Evolutionary conservation across 176 grass and related monocot species (phyloP).

Genomic region (Bonia amplexicaulis): DNA sequence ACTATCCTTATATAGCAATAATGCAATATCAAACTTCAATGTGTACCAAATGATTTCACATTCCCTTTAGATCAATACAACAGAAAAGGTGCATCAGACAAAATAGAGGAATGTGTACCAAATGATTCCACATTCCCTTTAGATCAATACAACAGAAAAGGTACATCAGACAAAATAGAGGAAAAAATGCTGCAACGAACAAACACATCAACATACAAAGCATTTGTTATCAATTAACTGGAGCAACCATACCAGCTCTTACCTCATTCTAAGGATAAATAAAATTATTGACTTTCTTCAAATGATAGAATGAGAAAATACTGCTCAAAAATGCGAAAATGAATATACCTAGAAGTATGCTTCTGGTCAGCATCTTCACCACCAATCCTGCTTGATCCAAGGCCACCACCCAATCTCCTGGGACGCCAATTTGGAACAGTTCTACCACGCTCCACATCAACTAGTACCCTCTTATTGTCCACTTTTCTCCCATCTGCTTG

Average conservation of each 20-base stretch:
- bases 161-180: background rate
- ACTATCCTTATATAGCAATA: background rate
- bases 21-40: background rate
- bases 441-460: constrained; percentile 97
- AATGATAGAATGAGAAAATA: background rate
- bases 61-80: background rate
- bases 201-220: background rate
- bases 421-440: constrained; percentile 93
- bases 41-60: background rate
- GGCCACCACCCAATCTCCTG: constrained; percentile 90
- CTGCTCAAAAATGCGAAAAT: background rate
- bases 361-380: constrained; percentile 51
- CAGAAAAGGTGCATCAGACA: background rate
- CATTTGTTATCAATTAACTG: background rate
- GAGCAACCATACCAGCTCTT: background rate
- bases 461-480: constrained; percentile 64
- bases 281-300: background rate
- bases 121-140: background rate
- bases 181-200: background rate
- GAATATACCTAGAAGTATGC: constrained; percentile 11
- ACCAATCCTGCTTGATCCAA: constrained; percentile 88
- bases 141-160: background rate
- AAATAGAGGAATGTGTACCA: background rate
- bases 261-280: background rate
- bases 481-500: constrained; percentile 87